Evolutionary conservation across 345 rosid genomes (phyloP), one percentile per base, ranked within the genome.

Genomic region (Geranium rotundifolium): DNA sequence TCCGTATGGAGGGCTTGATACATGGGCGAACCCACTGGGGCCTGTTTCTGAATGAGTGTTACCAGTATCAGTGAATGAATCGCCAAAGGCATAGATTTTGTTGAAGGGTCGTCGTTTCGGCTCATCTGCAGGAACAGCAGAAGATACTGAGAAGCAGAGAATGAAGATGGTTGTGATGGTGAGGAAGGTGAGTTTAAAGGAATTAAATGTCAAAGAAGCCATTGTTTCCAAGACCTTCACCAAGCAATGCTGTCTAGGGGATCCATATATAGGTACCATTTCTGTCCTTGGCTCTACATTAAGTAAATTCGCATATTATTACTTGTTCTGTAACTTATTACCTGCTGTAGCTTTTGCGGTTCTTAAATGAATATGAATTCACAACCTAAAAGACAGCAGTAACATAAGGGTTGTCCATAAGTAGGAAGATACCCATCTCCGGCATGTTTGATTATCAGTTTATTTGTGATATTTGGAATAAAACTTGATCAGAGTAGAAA

Each of bases 11-110:
- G 76, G 71, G 68, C 63, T 87, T 34, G 96, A 89, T 65, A 92
- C 85, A 72, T 87, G 97, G 65, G 79, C 85, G 41, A 82, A 92
- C 14, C 97, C 95, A 19, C 54, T 75, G 0, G 97, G 97, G 0
- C 98, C 98, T 20, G 79, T 34, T 1, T 41, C 72, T 23, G 93
- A 69, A 65, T 56, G 69, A 39, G 97, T 83, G 90, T 92, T 92
- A 55, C 98, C 98, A 0, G 99, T 93, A 82, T 93, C 99, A 6
- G 97, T 87, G 80, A 81, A 87, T 0, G 99, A 93, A 66, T 92
- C 98, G 0, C 96, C 95, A 49, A 92, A 92, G 71, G 96, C 98
- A 23, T 79, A 89, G 67, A 92, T 82, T 71, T 75, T 92, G 34
- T 71, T 76, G 77, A 92, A 89, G 15, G 88, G 85, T 29, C 62